A percentile compares a stretch with the other conserved stretches of the same genome.
phyloP scores from a whole-genome alignment of 2,329 filamentous ascomycete species.

The Ambrosiella beaveri region DNA sequence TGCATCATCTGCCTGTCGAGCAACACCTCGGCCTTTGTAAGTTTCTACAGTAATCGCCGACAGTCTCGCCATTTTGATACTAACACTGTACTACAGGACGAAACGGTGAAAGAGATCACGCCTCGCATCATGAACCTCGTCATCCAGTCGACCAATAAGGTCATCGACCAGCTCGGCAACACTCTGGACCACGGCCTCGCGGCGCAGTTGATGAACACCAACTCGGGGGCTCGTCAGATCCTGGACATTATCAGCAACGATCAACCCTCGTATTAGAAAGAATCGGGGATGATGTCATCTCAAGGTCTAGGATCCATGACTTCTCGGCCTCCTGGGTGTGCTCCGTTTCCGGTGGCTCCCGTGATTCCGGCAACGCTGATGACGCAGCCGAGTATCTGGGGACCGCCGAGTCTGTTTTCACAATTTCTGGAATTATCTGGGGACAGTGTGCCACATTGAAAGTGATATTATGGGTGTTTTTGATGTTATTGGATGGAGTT shows the following conservation, averaged over 20 bases:
- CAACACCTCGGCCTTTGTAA: slow-evolving; percentile 32
- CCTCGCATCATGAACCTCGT: slow-evolving; percentile 40
- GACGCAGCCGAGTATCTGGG: too few species aligned
- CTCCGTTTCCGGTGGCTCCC: too few species aligned
- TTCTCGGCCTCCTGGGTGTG: too few species aligned
- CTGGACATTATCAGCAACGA: slow-evolving; percentile 15
- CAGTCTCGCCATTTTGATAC: slow-evolving; percentile 3
- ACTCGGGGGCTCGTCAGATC: slow-evolving; percentile 20
- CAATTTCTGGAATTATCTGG: too few species aligned
- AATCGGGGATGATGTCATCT: not conserved
- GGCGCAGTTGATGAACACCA: slow-evolving; percentile 29
- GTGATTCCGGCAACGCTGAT: too few species aligned
- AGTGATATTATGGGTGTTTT: not conserved
- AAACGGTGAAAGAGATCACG: slow-evolving; percentile 36
- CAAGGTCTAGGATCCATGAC: not conserved
- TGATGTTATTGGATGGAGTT: not conserved
- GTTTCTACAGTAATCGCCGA: slow-evolving; percentile 17
- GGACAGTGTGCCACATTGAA: not conserved
- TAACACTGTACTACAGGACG: slow-evolving; percentile 27
- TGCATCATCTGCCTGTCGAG: slow-evolving; percentile 37
- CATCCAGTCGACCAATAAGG: slow-evolving; percentile 33
- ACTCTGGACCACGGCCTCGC: slow-evolving; percentile 28
- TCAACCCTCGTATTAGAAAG: not conserved
- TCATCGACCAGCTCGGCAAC: slow-evolving; percentile 32
- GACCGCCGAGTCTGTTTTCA: too few species aligned